A percentile compares a stretch with the other conserved stretches of the same genome.
Conservation (phyloP, 2,329 filamentous ascomycete genomes). For the Phoma herbarum region DNA sequence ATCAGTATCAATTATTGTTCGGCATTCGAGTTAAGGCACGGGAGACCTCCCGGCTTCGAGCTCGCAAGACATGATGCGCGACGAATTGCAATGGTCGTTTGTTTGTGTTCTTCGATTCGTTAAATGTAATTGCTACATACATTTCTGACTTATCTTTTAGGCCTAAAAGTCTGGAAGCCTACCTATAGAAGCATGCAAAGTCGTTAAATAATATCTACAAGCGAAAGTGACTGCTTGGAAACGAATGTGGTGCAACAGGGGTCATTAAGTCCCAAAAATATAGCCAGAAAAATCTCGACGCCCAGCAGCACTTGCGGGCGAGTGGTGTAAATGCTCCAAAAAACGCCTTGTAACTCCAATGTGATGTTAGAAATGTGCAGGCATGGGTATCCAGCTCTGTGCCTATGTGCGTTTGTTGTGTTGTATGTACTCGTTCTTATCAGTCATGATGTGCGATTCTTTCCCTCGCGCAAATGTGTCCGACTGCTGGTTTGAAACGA, state of each 20-base stretch:
- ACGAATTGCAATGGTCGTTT: too few relatives aligned
- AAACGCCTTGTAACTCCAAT: slow-evolving; percentile 15
- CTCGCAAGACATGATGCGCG: too few relatives aligned
- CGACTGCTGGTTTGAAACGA: not conserved
- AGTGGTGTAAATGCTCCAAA: slow-evolving; percentile 13
- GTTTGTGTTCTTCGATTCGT: slow-evolving; percentile 8
- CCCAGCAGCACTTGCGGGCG: slow-evolving; percentile 5
- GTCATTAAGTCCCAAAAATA: not conserved
- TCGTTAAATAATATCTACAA: slow-evolving; percentile 22
- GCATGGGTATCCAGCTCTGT: slow-evolving; percentile 17
- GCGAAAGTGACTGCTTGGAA: slow-evolving; percentile 11
- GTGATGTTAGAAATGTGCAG: not conserved
- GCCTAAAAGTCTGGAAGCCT: not conserved
- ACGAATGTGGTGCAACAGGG: slow-evolving; percentile 13
- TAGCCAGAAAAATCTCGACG: slow-evolving; percentile 11
- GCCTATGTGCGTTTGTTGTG: slow-evolving; percentile 15
- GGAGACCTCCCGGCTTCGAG: too few relatives aligned
- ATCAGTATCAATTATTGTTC: too few relatives aligned
- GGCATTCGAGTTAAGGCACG: too few relatives aligned
- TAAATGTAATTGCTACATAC: not conserved
- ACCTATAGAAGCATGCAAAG: slow-evolving; percentile 4
- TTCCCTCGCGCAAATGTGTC: not conserved
- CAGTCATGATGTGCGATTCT: not conserved
- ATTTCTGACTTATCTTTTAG: not conserved
- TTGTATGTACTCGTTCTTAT: slow-evolving; percentile 10